Conservation (phyloP, 257 asterid species). For the Plectranthus barbatus region DNA sequence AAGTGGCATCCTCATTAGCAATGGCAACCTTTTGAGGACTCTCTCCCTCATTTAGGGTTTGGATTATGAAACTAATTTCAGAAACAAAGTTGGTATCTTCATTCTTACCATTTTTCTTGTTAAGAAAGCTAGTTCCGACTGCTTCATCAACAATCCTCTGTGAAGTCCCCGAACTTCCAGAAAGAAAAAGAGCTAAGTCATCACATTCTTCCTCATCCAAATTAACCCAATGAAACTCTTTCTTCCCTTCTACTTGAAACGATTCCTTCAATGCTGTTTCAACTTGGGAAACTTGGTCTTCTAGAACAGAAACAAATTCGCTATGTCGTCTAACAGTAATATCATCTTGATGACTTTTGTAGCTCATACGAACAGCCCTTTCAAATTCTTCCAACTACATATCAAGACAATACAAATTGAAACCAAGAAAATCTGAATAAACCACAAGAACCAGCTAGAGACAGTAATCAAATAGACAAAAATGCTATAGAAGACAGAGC, state of each 20-base stretch:
- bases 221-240: slow-evolving; percentile 55
- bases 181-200: slow-evolving; percentile 63
- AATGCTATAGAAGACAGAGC: neutral
- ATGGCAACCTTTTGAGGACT: slow-evolving; percentile 10
- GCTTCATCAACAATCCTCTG: slow-evolving; percentile 20
- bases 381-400: slow-evolving; percentile 71
- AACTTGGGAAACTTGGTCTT: slow-evolving; percentile 48
- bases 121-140: slow-evolving; percentile 14
- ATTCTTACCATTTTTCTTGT: slow-evolving; percentile 17
- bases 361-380: slow-evolving; percentile 60
- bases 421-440: neutral
- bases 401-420: neutral
- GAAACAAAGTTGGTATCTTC: slow-evolving; percentile 20
- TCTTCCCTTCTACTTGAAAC: slow-evolving; percentile 37
- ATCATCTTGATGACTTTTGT: slow-evolving; percentile 47
- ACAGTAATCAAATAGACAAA: too few species aligned
- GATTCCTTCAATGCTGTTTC: slow-evolving; percentile 58
- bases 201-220: slow-evolving; percentile 58
- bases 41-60: slow-evolving; percentile 18
- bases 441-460: neutral
- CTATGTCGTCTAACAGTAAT: slow-evolving; percentile 52
- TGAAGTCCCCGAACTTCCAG: slow-evolving; percentile 45
- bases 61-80: slow-evolving; percentile 16
- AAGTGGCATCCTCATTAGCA: slow-evolving; percentile 13
- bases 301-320: slow-evolving; percentile 56